phyloP scores from a whole-genome alignment of 2,329 filamentous ascomycete species.

The Aaosphaeria arxii region DNA sequence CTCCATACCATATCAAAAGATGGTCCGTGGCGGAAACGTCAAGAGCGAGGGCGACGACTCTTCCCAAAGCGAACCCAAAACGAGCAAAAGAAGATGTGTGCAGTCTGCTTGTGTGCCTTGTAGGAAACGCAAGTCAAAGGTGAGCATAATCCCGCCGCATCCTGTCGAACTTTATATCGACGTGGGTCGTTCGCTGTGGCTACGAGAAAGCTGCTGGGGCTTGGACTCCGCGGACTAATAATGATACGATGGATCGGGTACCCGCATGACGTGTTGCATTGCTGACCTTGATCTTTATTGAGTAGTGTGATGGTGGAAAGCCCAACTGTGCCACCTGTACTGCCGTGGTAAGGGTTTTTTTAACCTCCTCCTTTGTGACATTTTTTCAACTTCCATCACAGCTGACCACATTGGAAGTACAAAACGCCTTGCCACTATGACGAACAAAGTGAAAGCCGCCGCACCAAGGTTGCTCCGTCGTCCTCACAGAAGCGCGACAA shows the following conservation, averaged over 20 bases:
- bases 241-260: no score
- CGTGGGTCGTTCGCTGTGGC: no score
- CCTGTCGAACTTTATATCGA: no score
- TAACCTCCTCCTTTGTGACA: slow-evolving; percentile 9
- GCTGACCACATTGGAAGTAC: background rate
- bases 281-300: background rate
- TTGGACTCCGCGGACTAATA: no score
- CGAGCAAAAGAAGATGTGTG: slow-evolving; percentile 33
- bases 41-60: slow-evolving; percentile 18
- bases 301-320: slow-evolving; percentile 49
- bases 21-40: slow-evolving; percentile 25
- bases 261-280: background rate
- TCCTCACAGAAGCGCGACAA: slow-evolving; percentile 27
- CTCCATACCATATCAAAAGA: slow-evolving; percentile 2
- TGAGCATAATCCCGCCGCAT: slow-evolving; percentile 12
- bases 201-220: no score
- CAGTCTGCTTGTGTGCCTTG: slow-evolving; percentile 48
- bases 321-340: slow-evolving; percentile 51
- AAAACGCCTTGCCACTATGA: slow-evolving; percentile 50
- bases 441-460: slow-evolving; percentile 46
- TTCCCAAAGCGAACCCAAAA: slow-evolving; percentile 20
- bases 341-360: slow-evolving; percentile 41
- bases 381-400: background rate
- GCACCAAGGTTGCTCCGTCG: slow-evolving; percentile 36
- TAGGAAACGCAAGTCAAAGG: slow-evolving; percentile 51